Evolutionary conservation across 805 yeast species (phyloP), one percentile per base, ranked within the genome.

Genomic region (Tetrapisispora iriomotensis): DNA sequence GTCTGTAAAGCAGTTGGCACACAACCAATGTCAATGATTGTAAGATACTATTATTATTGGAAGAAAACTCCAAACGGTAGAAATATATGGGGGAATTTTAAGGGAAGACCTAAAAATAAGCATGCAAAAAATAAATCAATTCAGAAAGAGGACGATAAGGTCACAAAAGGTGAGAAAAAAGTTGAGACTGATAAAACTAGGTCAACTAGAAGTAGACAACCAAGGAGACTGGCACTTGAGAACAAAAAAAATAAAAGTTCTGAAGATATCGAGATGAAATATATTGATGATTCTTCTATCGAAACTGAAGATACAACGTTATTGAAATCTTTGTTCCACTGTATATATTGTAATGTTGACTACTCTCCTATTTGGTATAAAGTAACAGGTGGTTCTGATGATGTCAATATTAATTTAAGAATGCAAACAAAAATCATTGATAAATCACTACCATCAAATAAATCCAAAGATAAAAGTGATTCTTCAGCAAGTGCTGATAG

Each of bases 1-100:
- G 88, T 85, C 0, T 74, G 55, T 46, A 73, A 77, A 53, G 74
- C 71, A 41, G 92, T 90, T n/a, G 72, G 71, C 23, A 71, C 87
- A 0, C 94, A 83, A 49, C 66, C 86, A 0, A 65, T 77, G 40
- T 73, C 88, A 0, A 83, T 80, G 79, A 68, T 87, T 45, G 97
- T 90, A 1, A 63, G 96, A 41, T 87, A 71, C 56, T 90, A 86
- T 53, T 90, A 90, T 51, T 64, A 85, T 38, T 90, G 97, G 97
- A 88, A 88, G 60, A 88, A 88, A 57, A 81, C 95, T 0, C 65
- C 72, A 23, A 68, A 69, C 32, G 96, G 96, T 0, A 77, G 73
- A 45, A 54, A 57, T 30, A 82, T 86, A 14, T 84, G 96, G 94
- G 95, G 85, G 26, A 77, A 79, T 51, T 84, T 63, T 53, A 78